Base-by-base conservation (phyloP, 768 basidiomycete genomes). In the Chiua virens region DNA sequence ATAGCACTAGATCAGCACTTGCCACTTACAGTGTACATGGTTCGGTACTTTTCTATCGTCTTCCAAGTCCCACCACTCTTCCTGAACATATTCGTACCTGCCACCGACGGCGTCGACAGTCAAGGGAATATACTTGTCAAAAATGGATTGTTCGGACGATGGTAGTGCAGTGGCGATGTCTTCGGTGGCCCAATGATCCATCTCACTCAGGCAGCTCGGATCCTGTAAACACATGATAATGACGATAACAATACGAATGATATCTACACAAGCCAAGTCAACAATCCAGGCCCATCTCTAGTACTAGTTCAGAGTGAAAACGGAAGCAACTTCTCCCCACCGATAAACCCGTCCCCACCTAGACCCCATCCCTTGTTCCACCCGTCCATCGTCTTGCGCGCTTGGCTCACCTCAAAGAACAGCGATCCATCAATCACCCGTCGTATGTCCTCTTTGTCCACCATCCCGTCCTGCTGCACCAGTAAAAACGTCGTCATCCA, bases 21-120 rank as follows among this genome's bases (percentile, higher is more conserved):
- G n/a, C 74, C 77, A 21, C 66, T 70, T 5, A 81, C 80, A 36
- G 66, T n/a, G n/a, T n/a, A n/a, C n/a, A n/a, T n/a, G n/a, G n/a
- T n/a, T n/a, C n/a, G n/a, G n/a, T n/a, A n/a, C n/a, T n/a, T n/a
- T n/a, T n/a, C n/a, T n/a, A n/a, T n/a, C n/a, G n/a, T n/a, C n/a
- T n/a, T n/a, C n/a, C n/a, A n/a, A n/a, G 57, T 82, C 75, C 82
- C 79, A 76, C 51, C 64, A 57, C 54, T 80, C 80, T 27, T 73
- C 61, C 42, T 68, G 72, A 7, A 71, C 69, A 50, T 77, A 68
- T 45, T 71, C 75, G 38, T n/a, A n/a, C n/a, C n/a, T n/a, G n/a
- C n/a, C n/a, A n/a, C n/a, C n/a, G n/a, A n/a, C n/a, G n/a, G n/a
- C n/a, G n/a, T n/a, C n/a, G n/a, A n/a, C n/a, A n/a, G n/a, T n/a